A percentile compares a stretch with the other conserved stretches of the same genome.
Evolutionary conservation across 2,329 filamentous ascomycete genomes (phyloP).

Genomic region (Trichophyton mentagrophytes): DNA sequence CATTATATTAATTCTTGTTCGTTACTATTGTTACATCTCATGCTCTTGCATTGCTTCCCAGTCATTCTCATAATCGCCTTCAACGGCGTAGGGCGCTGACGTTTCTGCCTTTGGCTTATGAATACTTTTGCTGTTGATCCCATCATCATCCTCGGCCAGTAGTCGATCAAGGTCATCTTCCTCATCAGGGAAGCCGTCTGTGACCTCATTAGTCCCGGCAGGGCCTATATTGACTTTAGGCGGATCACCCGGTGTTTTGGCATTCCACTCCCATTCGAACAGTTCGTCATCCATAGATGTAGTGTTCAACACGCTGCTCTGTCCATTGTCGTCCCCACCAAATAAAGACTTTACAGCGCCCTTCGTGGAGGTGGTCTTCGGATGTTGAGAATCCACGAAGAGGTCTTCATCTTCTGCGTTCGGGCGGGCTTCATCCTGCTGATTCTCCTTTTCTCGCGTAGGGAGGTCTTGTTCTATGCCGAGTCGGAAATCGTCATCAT

Average conservation of each 20-base stretch:
- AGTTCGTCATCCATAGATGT: slow-evolving; percentile 13
- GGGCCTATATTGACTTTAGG: not conserved
- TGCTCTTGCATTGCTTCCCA: slow-evolving; percentile 49
- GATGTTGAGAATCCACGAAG: not conserved
- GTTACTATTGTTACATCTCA: slow-evolving; percentile 13
- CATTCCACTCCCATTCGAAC: slow-evolving; percentile 20
- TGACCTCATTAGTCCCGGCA: too few relatives aligned
- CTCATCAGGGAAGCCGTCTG: slow-evolving; percentile 24
- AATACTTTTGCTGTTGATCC: not conserved
- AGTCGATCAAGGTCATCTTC: slow-evolving; percentile 41
- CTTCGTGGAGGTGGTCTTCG: not conserved
- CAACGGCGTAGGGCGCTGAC: slow-evolving; percentile 2
- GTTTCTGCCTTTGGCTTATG: not conserved
- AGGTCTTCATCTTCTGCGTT: not conserved
- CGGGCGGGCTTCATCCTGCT: not conserved
- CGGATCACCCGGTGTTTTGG: slow-evolving; percentile 8
- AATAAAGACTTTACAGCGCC: slow-evolving; percentile 7
- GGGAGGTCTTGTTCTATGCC: not conserved
- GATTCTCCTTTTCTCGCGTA: not conserved
- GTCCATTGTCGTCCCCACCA: not conserved
- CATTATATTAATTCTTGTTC: not conserved
- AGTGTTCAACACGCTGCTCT: not conserved
- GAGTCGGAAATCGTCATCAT: not conserved
- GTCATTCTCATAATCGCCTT: slow-evolving; percentile 45
- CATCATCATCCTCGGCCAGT: slow-evolving; percentile 36